A percentile compares a stretch with the other conserved stretches of the same genome.
These are phyloP conservation scores for Phaeosphaeriaceae sp. DNA, from an alignment of 2,329 filamentous ascomycete genomes.

Conservation along the genomic window DNA sequence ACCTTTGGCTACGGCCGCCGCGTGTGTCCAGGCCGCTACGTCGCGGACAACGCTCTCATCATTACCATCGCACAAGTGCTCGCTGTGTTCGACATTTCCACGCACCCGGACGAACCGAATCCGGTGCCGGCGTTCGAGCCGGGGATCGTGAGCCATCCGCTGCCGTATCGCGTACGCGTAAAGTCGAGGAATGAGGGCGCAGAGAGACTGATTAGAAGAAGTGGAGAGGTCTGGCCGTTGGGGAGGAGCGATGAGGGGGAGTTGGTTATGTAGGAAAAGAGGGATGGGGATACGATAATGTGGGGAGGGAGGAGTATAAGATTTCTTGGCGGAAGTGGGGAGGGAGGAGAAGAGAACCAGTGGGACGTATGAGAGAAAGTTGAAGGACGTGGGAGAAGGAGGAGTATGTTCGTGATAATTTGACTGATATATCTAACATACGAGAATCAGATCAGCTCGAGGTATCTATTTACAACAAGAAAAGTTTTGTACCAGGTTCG, in stretches of 20 bases:
- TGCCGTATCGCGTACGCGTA: slow-evolving; percentile 44
- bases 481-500: not conserved
- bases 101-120: not conserved
- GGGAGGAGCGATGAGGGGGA: slow-evolving; percentile 27
- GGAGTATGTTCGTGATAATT: too few relatives aligned
- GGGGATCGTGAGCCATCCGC: slow-evolving; percentile 49
- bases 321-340: too few relatives aligned
- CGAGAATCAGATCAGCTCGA: not conserved
- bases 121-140: slow-evolving; percentile 47
- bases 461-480: not conserved
- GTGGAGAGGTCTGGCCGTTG: slow-evolving; percentile 3
- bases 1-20: slow-evolving; percentile 53
- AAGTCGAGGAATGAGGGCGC: slow-evolving; percentile 43
- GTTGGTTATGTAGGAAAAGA: slow-evolving; percentile 49
- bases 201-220: slow-evolving; percentile 39
- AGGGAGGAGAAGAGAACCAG: too few relatives aligned
- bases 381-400: too few relatives aligned
- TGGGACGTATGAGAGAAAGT: too few relatives aligned
- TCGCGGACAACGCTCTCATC: slow-evolving; percentile 53
- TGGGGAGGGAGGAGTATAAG: too few relatives aligned
- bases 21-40: slow-evolving; percentile 51
- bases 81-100: slow-evolving; percentile 54
- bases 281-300: slow-evolving; percentile 43
- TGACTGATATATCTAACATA: not conserved
- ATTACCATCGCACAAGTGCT: slow-evolving; percentile 54